Base-by-base conservation (phyloP, 371 early-diverging fungal species). In the Thermomucor indicae-seudaticae region DNA sequence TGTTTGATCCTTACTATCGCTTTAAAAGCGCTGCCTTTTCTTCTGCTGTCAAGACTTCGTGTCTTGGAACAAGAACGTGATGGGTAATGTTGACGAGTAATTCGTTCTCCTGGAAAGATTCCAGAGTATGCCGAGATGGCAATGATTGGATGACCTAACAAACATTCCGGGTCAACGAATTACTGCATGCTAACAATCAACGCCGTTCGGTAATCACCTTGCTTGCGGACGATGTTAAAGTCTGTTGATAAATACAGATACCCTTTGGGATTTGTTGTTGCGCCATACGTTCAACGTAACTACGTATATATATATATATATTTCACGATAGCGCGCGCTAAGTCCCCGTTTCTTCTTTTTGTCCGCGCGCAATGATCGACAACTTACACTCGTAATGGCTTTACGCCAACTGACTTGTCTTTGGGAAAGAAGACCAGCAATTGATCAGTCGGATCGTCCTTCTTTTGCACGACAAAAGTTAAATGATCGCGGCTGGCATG, bases 1-100 rank as follows among this genome's bases (percentile, higher is more conserved):
- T 43, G 24, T 22, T 14, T 6, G 2, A 41, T 7, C 80, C 86
- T 67, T 80, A 90, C 91, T 98, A 98, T 80, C 94, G 68, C 58
- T 88, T 78, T 55, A 99, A 71, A 49, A 99, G 79, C 8, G 85
- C 84, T 59, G 87, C 78, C 79, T 95, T 97, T 67, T 98, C 99
- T 58, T 93, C 97, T 10, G 81, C 68, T 10, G 80, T 78, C 35
- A 99, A 70, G 6, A 99, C 88, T 59, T 85, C 89, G 64, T 99
- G 99, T 61, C 87, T 85, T 22, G 99, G 99, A 17, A 99, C 99
- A 42, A 98, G 79, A 37, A 82, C 81, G 70, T 99, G 99, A 57
- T 94, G 83, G 30, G 99, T 99, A 49, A 98, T 97, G 72, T 99
- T 99, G 58, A 99, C 97, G 31, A 98, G 70, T 46, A 99, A 68